Evolutionary conservation across 2,329 filamentous ascomycete species (phyloP), one percentile per base, ranked within the genome.

Genomic region (Albophoma yamanashiensis): DNA sequence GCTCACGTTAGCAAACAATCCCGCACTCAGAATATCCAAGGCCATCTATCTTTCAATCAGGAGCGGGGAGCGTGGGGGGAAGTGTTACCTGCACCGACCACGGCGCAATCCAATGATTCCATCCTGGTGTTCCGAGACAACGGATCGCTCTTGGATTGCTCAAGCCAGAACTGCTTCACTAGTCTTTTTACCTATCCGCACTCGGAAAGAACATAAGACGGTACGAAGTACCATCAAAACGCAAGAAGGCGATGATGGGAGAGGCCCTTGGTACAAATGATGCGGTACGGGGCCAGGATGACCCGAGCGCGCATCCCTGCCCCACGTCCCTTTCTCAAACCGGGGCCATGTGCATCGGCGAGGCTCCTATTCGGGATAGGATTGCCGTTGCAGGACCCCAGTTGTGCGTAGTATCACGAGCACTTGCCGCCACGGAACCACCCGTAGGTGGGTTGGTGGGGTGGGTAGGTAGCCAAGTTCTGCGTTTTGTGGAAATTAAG

Each of bases 11-110:
- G 47, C 9, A 27, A n/a, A 22, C 47, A 27, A 27, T 34, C 3
- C 22, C 47, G 25, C 15, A 20, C 3, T 20, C 36, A 43, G 5
- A 11, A 38, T 50, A 2, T 52, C 17, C 11, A 22, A n/a, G 2
- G 17, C 15, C 17, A 15, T 45, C 39, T 17, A 15, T 45, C 39
- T 17, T 20, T 57, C 11, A 15, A 27, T n/a, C 39, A 39, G 31
- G 14, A 9, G 43, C 27, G 15, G 25, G 45, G 27, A 34, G 7
- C 47, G 36, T 55, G 14, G 55, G 20, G 2, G 15, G 12, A 47
- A 52, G 39, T 1, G 12, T 71, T 72, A 84, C 83, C 83, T 40
- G 82, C 81, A 58, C 79, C 79, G 56, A 81, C 71, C 20, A 81
- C 73, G n/a, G 77, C 77, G 47, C 78, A 75, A 59, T 81, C 78